Conservation (phyloP, 495 filamentous ascomycete species). For the Symbiotaphrina buchneri region DNA sequence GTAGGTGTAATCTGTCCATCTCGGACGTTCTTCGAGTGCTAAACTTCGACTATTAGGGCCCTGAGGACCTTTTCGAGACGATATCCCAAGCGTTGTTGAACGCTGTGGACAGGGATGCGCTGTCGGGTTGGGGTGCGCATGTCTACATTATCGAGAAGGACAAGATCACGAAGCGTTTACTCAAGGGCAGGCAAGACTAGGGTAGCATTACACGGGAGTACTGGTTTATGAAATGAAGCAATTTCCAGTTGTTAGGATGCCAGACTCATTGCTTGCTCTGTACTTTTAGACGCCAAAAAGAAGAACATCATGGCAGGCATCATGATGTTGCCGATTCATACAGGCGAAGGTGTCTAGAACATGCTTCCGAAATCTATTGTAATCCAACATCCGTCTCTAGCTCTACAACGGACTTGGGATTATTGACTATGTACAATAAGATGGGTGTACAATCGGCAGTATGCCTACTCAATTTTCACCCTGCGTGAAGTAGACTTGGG, state of each 20-base stretch:
- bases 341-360: no score
- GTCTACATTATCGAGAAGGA: constrained; percentile 99
- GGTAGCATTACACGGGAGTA: neutral
- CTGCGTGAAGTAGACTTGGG: constrained; percentile 1
- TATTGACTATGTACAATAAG: no score
- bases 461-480: no score
- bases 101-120: constrained; percentile 84
- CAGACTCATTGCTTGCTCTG: no score
- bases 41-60: constrained; percentile 24
- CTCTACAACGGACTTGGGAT: no score
- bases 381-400: no score
- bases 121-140: constrained; percentile 94
- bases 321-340: no score
- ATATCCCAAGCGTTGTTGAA: constrained; percentile 93
- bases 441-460: no score
- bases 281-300: no score
- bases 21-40: neutral
- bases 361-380: no score
- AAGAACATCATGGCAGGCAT: no score
- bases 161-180: constrained; percentile 92
- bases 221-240: neutral
- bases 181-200: constrained; percentile 71
- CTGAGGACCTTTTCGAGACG: constrained; percentile 94
- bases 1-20: constrained; percentile 23
- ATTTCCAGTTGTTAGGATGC: no score